phyloP scores from a whole-genome alignment of 2,329 filamentous ascomycete species.

The Orbilia quercus region DNA sequence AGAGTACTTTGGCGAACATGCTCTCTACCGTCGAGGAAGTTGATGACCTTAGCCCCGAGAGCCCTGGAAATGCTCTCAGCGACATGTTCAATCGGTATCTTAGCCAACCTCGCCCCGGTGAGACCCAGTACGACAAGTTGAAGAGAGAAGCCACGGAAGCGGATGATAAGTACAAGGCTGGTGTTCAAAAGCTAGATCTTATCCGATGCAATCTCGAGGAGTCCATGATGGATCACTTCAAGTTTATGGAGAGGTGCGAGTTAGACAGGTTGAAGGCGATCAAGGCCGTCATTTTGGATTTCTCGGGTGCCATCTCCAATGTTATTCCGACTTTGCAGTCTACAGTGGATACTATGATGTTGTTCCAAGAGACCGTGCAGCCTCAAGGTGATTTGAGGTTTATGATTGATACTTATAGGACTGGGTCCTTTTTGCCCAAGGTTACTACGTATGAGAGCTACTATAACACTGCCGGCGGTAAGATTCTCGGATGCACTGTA shows the following conservation, averaged over 20 bases:
- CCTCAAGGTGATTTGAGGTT: constrained; percentile 89
- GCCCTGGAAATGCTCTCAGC: constrained; percentile 83
- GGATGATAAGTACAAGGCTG: constrained; percentile 91
- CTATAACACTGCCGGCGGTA: constrained; percentile 91
- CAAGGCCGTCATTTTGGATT: constrained; percentile 97
- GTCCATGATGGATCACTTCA: constrained; percentile 89
- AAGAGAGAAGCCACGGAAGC: constrained; percentile 88
- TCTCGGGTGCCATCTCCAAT: constrained; percentile 96
- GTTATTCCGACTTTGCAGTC: constrained; percentile 96
- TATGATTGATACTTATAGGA: constrained; percentile 95
- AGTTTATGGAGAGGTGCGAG: constrained; percentile 97
- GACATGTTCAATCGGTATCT: constrained; percentile 95
- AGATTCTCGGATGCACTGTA: not conserved
- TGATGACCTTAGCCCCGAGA: constrained; percentile 72
- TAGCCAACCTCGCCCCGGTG: constrained; percentile 89
- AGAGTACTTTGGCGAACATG: constrained; percentile 76
- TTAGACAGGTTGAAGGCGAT: constrained; percentile 95
- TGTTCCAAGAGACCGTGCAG: constrained; percentile 99
- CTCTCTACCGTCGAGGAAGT: constrained; percentile 72
- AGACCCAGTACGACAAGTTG: constrained; percentile 86
- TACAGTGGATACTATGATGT: constrained; percentile 97
- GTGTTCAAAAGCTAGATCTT: constrained; percentile 85
- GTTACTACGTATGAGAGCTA: constrained; percentile 98
- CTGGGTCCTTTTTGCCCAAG: constrained; percentile 88
- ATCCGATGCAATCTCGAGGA: constrained; percentile 95